Percentiles rank a stretch among this genome's conserved stretches.
Conservation (phyloP, 2,329 filamentous ascomycete species). For the Plectosphaerella cucumerina region DNA sequence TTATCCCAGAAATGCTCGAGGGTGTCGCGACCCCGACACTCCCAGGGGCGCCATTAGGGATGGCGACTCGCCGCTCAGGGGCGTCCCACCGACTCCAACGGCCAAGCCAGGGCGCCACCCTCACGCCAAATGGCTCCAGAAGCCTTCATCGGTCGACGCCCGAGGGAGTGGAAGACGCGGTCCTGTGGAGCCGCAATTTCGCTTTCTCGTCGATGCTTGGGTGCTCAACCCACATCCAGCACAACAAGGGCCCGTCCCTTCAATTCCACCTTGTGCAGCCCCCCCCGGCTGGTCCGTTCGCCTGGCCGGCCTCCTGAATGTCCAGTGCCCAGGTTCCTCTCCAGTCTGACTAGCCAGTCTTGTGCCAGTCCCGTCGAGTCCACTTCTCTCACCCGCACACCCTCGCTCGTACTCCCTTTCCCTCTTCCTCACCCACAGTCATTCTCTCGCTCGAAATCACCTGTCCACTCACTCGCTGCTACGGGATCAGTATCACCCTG, state of each 20-base stretch:
- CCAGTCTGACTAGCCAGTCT: neutral
- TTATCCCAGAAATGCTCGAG: neutral
- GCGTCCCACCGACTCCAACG: neutral
- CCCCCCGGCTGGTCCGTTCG: neutral
- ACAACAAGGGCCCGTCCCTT: neutral
- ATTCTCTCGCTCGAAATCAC: neutral
- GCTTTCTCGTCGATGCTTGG: neutral
- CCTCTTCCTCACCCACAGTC: neutral
- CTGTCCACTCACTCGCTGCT: neutral
- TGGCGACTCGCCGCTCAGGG: neutral
- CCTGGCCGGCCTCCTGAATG: neutral
- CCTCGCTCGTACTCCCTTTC: neutral
- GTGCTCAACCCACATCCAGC: neutral
- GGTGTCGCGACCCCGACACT: neutral
- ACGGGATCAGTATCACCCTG: no score
- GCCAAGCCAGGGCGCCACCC: no score
- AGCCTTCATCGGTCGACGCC: neutral
- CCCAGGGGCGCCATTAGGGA: neutral
- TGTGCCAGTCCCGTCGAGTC: neutral
- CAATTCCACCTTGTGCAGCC: neutral
- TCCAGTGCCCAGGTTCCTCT: neutral
- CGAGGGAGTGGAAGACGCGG: neutral
- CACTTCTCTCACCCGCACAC: neutral
- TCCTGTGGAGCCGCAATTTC: neutral
- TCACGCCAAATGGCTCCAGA: no score